Evolutionary conservation across 208 protist genomes (phyloP), one percentile per base, ranked within the genome.

Genomic region (Leishmania guyanensis): DNA sequence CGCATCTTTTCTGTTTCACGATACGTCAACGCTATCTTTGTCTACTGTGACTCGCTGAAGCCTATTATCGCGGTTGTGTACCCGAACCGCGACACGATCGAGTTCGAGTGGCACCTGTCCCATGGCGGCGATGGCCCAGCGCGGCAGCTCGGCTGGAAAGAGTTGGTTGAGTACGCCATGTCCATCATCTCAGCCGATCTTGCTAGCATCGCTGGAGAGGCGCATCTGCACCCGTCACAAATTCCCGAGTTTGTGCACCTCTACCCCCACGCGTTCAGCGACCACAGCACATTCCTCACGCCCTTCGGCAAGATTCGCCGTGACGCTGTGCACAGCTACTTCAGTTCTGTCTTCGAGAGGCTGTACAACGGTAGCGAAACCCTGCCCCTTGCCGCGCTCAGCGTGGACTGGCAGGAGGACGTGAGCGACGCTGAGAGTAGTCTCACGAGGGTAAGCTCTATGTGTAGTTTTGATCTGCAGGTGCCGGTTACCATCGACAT

Each of bases 401-500:
- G 33, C 77, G 43, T 39, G 6, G 77, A 75, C 48, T 71, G 65
- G 65, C 78, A 71, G 36, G 77, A 75, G 46, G 76, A 78, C 29
- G 39, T 81, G 75, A 92, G 87, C 79, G 89, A 91, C 50, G 74
- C 69, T 17, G 87, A 91, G 46, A 85, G 64, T 78, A 87, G 83
- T 48, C 75, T 46, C 54, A 75, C 78, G 39, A 68, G 33, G 77
- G 33, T 82, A 2, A 66, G 71, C 73, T 62, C 54, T 8, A n/a
- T 56, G 1, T 54, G 51, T 36, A 56, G 72, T 6, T 75, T 82
- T 17, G 50, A 86, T 39, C 78, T 96, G 33, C 82, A 81, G 43
- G 91, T 97, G 29, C 95, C 95, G 14, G 69, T 94, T 29, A 89
- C 90, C 29, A 88, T 98, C 62, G 95, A 98, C 83, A 97, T 98